Conservation (phyloP, 129 eudicot species). For the Kitagawia praeruptora region DNA sequence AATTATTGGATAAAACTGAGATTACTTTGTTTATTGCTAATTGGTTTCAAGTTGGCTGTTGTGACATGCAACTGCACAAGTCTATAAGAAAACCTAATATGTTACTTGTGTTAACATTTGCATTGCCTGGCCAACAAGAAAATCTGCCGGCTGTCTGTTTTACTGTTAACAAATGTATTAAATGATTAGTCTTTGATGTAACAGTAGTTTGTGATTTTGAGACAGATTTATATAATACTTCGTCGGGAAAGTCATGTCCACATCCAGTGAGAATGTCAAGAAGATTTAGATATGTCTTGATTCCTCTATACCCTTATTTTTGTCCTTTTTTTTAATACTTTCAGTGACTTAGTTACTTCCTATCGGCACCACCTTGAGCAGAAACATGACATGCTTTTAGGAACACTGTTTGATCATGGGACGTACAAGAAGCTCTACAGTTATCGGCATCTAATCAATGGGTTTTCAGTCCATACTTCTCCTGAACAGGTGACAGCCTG, state of each 20-base stretch:
- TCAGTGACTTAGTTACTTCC: slow-evolving; percentile 72
- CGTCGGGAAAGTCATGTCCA: background rate
- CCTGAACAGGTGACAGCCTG: slow-evolving; percentile 78
- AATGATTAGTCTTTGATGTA: background rate
- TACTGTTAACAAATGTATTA: background rate
- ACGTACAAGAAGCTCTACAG: slow-evolving; percentile 87
- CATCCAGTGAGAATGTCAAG: background rate
- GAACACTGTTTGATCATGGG: slow-evolving; percentile 62
- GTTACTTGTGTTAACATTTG: background rate
- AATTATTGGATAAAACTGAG: background rate
- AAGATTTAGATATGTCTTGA: background rate
- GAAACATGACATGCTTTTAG: slow-evolving; percentile 78
- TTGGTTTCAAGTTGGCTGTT: background rate
- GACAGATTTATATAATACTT: background rate
- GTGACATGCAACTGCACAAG: background rate
- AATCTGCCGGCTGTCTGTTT: background rate
- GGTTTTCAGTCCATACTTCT: slow-evolving; percentile 80
- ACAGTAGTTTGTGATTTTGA: background rate
- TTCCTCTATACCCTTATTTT: slow-evolving; percentile 7
- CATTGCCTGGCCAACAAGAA: background rate
- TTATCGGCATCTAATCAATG: slow-evolving; percentile 85
- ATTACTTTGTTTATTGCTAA: background rate
- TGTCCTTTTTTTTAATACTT: background rate
- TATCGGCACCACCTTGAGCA: slow-evolving; percentile 67
- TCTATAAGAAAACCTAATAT: background rate